Evolutionary conservation across 495 filamentous ascomycete species (phyloP).

Genomic region (Sordaria brevicollis): DNA sequence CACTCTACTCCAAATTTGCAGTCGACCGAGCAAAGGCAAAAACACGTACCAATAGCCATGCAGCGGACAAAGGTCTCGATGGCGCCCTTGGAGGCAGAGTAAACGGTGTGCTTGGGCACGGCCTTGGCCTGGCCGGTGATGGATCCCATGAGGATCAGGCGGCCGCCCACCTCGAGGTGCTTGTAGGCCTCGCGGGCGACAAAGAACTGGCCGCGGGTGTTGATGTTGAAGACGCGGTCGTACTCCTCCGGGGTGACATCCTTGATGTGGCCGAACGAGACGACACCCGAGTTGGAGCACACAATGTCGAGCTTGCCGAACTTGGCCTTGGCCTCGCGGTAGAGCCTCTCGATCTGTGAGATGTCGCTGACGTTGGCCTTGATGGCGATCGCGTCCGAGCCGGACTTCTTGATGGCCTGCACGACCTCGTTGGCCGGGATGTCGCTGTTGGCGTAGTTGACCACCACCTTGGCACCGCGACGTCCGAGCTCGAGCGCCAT

Average conservation of each 20-base stretch:
- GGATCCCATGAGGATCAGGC: conserved; percentile 53
- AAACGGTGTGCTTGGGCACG: conserved; percentile 54
- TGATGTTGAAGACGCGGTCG: conserved; percentile 69
- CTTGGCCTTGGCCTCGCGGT: conserved; percentile 46
- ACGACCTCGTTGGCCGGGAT: conserved; percentile 53
- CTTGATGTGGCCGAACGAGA: conserved; percentile 50
- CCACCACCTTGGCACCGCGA: conserved; percentile 62
- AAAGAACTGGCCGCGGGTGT: conserved; percentile 75
- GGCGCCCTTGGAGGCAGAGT: conserved; percentile 30
- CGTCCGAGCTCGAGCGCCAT: conserved; percentile 70
- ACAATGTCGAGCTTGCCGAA: conserved; percentile 65
- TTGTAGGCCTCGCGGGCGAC: conserved; percentile 59
- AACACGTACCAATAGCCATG: conserved; percentile 21
- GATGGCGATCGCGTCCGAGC: conserved; percentile 52
- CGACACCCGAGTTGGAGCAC: conserved; percentile 56
- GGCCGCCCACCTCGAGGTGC: conserved; percentile 49
- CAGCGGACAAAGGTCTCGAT: conserved; percentile 27
- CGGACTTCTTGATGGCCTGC: conserved; percentile 44
- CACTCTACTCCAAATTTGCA: no score
- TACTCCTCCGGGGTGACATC: conserved; percentile 68
- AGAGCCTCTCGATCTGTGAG: conserved; percentile 41
- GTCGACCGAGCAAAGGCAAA: no score
- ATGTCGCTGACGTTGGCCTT: conserved; percentile 70
- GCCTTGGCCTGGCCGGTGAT: conserved; percentile 55
- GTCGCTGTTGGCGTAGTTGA: conserved; percentile 66